These are phyloP conservation scores for Mycena haematopus DNA, from an alignment of 768 basidiomycete species.

Conservation along the genomic window DNA sequence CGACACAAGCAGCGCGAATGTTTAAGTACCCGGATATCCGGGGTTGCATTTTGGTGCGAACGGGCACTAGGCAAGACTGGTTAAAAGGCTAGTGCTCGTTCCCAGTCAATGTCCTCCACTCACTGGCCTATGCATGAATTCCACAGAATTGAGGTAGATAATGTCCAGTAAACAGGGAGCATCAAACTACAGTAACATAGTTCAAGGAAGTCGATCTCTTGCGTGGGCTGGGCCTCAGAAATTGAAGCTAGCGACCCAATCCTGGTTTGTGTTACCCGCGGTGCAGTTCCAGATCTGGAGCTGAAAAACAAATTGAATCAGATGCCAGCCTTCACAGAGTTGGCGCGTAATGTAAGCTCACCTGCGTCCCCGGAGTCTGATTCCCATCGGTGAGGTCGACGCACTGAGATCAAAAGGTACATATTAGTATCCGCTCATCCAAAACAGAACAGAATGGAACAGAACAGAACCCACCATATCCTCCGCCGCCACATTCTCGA, in stretches of 20 bases:
- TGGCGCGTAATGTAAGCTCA: neutral
- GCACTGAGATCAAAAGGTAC: neutral
- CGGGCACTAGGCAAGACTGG: no score
- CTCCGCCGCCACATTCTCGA: neutral
- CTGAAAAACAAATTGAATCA: neutral
- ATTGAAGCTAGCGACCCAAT: neutral
- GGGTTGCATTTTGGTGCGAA: no score
- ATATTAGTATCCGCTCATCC: neutral
- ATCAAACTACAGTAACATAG: no score
- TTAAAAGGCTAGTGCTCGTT: no score
- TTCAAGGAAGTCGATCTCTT: no score
- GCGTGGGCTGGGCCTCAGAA: no score
- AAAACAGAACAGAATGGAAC: neutral
- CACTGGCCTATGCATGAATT: no score
- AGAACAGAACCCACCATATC: neutral
- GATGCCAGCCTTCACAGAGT: neutral
- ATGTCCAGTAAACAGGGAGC: no score
- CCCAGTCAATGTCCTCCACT: no score
- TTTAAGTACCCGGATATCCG: no score
- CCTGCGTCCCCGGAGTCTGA: neutral
- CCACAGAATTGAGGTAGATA: no score
- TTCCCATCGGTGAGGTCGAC: constrained; percentile 2
- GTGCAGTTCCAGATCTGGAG: constrained; percentile 3
- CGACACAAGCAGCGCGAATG: no score
- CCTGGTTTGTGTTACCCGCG: neutral